These are phyloP conservation scores for Aspergillus cejpii DNA, from an alignment of 2,329 filamentous ascomycete genomes.

Conservation along the genomic window DNA sequence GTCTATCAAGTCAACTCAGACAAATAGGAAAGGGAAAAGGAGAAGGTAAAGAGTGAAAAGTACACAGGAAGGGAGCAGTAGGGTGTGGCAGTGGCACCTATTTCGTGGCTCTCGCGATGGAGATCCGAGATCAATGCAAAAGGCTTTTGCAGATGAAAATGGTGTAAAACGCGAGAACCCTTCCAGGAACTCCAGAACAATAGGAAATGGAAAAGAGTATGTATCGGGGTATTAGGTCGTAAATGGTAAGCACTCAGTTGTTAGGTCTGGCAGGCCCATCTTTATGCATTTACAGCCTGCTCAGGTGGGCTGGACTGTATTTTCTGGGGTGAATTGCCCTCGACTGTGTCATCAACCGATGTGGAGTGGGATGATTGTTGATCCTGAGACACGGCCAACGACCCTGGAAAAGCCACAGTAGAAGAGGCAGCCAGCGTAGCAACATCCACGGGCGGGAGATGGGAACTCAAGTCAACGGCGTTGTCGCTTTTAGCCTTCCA, in stretches of 20 bases:
- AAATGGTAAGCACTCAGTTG: constrained; percentile 5
- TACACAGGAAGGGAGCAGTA: constrained; percentile 1
- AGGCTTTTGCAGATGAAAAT: neutral
- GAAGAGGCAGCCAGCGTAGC: constrained; percentile 1
- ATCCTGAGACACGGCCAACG: constrained; percentile 3
- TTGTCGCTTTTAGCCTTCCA: constrained; percentile 8
- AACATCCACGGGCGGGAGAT: constrained; percentile 1
- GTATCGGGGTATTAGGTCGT: constrained; percentile 9
- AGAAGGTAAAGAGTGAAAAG: neutral
- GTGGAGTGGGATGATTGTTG: constrained; percentile 3
- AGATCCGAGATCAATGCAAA: neutral
- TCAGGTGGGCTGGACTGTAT: constrained; percentile 19
- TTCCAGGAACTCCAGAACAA: neutral
- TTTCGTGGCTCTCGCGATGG: neutral
- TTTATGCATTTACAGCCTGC: constrained; percentile 27
- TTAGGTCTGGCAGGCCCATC: constrained; percentile 1
- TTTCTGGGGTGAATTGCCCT: constrained; percentile 16
- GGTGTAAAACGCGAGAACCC: neutral
- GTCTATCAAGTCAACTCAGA: neutral
- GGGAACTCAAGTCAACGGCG: constrained; percentile 2
- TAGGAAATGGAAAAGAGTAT: neutral
- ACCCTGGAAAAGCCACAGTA: constrained; percentile 2
- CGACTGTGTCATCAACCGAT: constrained; percentile 4
- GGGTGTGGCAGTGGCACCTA: neutral
- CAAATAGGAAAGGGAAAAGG: neutral